Conservation (phyloP, 2,329 filamentous ascomycete species). For the Pyrenochaeta sp. region DNA sequence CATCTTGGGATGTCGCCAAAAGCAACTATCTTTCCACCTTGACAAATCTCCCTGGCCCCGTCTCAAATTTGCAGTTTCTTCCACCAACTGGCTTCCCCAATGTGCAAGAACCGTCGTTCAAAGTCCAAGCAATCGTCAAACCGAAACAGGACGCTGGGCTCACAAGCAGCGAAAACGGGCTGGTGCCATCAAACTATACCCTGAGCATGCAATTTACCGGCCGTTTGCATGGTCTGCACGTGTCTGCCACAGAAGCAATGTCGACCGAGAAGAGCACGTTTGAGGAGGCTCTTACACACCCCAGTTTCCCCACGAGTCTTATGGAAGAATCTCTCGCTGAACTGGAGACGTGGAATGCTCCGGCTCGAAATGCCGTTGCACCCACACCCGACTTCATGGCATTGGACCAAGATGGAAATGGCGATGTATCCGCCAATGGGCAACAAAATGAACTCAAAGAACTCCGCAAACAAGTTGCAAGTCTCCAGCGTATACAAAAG, state of each 20-base stretch:
- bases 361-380: conserved; percentile 20
- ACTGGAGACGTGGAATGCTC: conserved; percentile 36
- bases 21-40: conserved; percentile 72
- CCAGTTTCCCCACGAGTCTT: conserved; percentile 53
- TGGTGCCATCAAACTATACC: conserved; percentile 65
- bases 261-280: conserved; percentile 38
- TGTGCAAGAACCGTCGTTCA: conserved; percentile 51
- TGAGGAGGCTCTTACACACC: conserved; percentile 51
- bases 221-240: conserved; percentile 29
- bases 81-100: conserved; percentile 62
- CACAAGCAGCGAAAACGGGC: conserved; percentile 37
- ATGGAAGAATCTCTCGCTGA: conserved; percentile 47
- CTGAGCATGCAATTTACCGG: conserved; percentile 69
- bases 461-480: conserved; percentile 50
- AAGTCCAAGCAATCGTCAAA: conserved; percentile 73
- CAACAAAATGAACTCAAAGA: conserved; percentile 43
- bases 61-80: conserved; percentile 82
- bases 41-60: conserved; percentile 76
- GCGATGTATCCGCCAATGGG: conserved; percentile 4
- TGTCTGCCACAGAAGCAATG: conserved; percentile 39
- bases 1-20: conserved; percentile 80
- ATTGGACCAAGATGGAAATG: conserved; percentile 16
- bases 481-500: conserved; percentile 54
- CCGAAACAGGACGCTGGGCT: conserved; percentile 71
- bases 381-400: conserved; percentile 45